Evolutionary conservation across 1,284 basidiomycete genomes (phyloP), one percentile per base, ranked within the genome.

Genomic region (Sutorius eximius): DNA sequence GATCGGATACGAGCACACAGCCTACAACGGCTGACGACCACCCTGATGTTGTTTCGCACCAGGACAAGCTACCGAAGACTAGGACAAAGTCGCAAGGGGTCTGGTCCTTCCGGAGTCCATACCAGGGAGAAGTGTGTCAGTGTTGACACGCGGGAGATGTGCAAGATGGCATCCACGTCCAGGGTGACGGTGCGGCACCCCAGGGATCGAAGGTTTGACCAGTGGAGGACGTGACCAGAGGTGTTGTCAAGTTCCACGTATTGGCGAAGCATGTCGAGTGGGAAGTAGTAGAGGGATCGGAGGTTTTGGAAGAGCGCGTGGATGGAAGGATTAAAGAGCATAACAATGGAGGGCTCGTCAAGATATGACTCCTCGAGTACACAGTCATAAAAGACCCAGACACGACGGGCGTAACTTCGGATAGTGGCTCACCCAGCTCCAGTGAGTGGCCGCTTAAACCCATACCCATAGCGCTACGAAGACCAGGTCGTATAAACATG

Each of bases 91-190:
- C 18, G 6, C 34, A 20, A 27, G 50, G n/a, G 6, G 15, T 13
- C 22, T 15, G 47, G 20, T 15, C 18, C 15, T 27, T 41, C 27
- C 20, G 36, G 29, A 11, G 10, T 30, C 22, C 55, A 12, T 43
- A 18, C 11, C 2, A 43, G 24, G 11, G 22, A 41, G 8, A 53
- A 27, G 5, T 11, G 5, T 29, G 33, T 41, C 10, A 42, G 18
- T 24, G 30, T n/a, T 30, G 38, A 51, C 48, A 52, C 13, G 51
- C 47, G 38, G 16, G 32, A 43, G 9, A 57, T 6, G 38, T 57
- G 44, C 18, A 47, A 15, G 30, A 57, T 43, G 18, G 40, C 32
- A 46, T 51, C 40, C 27, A 20, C 40, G 10, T 20, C 20, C 15
- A 51, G 30, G 30, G 24, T 15, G 16, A 51, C 33, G 4, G 41